These are phyloP conservation scores for Naegleria fowleri DNA, from an alignment of 208 protist genomes.

Conservation along the genomic window DNA sequence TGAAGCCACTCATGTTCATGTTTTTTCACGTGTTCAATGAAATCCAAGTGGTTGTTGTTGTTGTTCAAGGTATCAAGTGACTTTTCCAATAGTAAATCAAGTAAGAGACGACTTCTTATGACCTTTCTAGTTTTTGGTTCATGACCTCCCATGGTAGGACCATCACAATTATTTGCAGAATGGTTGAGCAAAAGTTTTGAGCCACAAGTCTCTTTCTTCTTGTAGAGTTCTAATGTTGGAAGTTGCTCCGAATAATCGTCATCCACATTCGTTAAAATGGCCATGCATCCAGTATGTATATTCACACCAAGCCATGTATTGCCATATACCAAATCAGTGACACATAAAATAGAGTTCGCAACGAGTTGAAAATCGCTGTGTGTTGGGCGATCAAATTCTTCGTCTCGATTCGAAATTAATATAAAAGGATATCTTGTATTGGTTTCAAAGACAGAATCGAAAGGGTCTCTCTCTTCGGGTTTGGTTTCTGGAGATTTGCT, in stretches of 20 bases:
- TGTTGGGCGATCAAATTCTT: neutral
- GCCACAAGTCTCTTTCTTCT: neutral
- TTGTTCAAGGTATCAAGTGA: too few species aligned
- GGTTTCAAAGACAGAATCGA: too few species aligned
- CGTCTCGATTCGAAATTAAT: neutral
- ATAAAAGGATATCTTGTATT: neutral
- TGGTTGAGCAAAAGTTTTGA: too few species aligned
- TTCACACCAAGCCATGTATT: neutral
- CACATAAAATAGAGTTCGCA: neutral
- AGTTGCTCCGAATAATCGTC: neutral
- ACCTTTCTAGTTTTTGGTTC: neutral
- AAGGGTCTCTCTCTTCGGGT: too few species aligned
- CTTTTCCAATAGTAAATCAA: neutral
- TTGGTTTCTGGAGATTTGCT: too few species aligned
- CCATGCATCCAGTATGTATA: neutral
- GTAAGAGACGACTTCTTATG: neutral
- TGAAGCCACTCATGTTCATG: neutral
- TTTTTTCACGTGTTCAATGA: neutral
- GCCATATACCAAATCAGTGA: neutral
- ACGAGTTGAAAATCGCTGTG: neutral
- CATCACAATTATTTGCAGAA: neutral
- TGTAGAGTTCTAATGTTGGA: neutral
- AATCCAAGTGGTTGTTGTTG: neutral
- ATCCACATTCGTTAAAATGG: neutral
- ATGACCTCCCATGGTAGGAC: neutral